Evolutionary conservation across 352 stramenopile species (phyloP), one percentile per base, ranked within the genome.

Genomic region (Pythium oligandrum): DNA sequence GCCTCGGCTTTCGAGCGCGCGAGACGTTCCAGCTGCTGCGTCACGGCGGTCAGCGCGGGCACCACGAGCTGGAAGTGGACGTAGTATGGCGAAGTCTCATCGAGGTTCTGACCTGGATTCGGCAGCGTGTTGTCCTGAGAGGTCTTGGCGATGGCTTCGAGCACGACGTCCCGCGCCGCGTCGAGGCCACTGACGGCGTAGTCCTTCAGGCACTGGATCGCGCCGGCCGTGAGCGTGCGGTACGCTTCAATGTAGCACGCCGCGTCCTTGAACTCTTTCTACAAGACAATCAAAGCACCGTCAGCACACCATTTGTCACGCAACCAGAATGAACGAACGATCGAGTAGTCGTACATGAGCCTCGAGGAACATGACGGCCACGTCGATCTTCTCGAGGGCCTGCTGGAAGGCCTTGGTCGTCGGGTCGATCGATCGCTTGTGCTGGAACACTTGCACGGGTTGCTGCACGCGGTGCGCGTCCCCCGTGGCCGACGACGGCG

Each of bases 181-280:
- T 92, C 78, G 12, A 94, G 50, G 4, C 66, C 74, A 57, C 61
- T 82, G 33, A 90, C 55, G 6, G 82, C 75, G 55, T 91, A 92
- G 10, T 92, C 80, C 44, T 78, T 86, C 4, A 92, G 58, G 8
- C 65, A 75, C 47, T 87, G 70, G 48, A 91, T 83, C 0, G 64
- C 83, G 8, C 78, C 72, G 0, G 72, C 64, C n/a, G 75, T 66
- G 1, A 94, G 73, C 36, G 76, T 75, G 26, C 66, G 66, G 45
- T 92, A 94, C 32, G 79, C 80, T 53, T 85, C 74, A 52, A 92
- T 74, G 48, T 82, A 93, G 49, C 81, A 88, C 44, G 61, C 63
- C 2, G 83, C 59, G 57, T 94, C 83, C 17, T 75, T 75, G 48
- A 78, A 92, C 32, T 90, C 79, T 35, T 70, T 48, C 81, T 93